Evolutionary conservation across 164 flowering plant genomes (phyloP), one percentile per base, ranked within the genome.

Genomic region (Magnolia changhungtana): DNA sequence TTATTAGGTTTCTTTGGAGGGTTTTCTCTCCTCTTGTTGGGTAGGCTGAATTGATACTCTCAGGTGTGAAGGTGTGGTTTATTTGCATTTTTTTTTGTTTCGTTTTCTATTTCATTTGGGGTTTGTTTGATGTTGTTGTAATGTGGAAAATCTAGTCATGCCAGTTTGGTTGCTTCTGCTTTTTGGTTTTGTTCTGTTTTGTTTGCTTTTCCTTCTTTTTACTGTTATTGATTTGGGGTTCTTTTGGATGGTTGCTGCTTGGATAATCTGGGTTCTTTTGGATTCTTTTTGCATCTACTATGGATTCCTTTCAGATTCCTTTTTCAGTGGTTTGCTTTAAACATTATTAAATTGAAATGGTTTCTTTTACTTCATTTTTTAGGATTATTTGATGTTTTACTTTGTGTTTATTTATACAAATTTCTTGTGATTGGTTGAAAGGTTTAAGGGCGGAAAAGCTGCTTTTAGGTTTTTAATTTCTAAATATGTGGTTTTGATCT

Each of bases 201-300:
- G 52, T 70, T 37, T 19, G 6, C 29, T 70, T 72, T 72, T 13
- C 37, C 21, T 72, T 24, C 19, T 21, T 55, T 20, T 51, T 72
- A 69, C 67, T 63, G 16, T 76, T 78, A 50, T 72, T 80, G 69
- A 16, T 81, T 75, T 76, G 80, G 67, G 78, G 74, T 78, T 77
- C 64, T 68, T 83, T 81, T 79, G 84, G 80, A 79, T 71, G 76
- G 71, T 81, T 82, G 61, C 79, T 74, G 73, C 67, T 80, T 74
- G 78, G 79, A 74, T 70, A 78, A 67, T 77, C 84, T 75, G 77
- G 71, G 27, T 76, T 78, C 66, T 72, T 79, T 76, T 74, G 68
- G 68, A 79, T 75, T 75, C 71, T 74, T 52, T 9, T 67, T 29
- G 61, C 61, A 55, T 55, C 16, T 55, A 37, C 45, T 55, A 16